Evolutionary conservation across 176 grass and related monocot species (phyloP).

Genomic region (Alloteropsis semialata): DNA sequence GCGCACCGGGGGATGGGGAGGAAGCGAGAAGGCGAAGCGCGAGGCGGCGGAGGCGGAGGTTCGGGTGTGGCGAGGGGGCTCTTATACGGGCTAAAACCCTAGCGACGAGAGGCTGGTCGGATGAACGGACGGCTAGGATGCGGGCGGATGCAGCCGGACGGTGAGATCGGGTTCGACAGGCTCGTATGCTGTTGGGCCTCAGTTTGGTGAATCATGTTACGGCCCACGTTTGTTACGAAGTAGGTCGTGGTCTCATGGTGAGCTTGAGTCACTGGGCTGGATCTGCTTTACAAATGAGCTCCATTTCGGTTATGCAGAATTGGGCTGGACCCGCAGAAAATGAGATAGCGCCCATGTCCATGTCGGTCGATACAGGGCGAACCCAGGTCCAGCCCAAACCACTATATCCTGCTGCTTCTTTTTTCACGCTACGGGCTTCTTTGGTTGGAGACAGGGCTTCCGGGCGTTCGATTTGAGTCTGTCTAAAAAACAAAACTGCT

Average conservation of each 20-base stretch:
- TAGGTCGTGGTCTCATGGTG: no score
- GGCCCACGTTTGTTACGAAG: background rate
- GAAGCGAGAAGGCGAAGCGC: background rate
- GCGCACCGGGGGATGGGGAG: background rate
- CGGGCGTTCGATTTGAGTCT: no score
- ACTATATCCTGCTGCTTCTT: no score
- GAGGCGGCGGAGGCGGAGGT: constrained; percentile 1
- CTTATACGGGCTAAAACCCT: constrained; percentile 39
- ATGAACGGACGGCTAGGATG: constrained; percentile 21
- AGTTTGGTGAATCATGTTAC: background rate
- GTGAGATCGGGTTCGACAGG: background rate
- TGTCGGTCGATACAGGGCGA: background rate
- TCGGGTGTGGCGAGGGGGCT: background rate
- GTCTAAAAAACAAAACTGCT: no score
- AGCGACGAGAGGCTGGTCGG: background rate
- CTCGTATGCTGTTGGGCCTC: background rate
- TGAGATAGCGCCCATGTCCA: no score
- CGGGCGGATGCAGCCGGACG: background rate
- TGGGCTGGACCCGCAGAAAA: no score
- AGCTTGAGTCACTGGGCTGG: background rate
- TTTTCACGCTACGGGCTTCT: no score
- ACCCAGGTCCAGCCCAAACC: background rate
- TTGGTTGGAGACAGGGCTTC: no score
- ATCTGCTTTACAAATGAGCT: background rate
- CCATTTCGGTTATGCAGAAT: background rate